Base-by-base conservation (phyloP, 2,329 filamentous ascomycete genomes). In the Didymella keratinophila region DNA sequence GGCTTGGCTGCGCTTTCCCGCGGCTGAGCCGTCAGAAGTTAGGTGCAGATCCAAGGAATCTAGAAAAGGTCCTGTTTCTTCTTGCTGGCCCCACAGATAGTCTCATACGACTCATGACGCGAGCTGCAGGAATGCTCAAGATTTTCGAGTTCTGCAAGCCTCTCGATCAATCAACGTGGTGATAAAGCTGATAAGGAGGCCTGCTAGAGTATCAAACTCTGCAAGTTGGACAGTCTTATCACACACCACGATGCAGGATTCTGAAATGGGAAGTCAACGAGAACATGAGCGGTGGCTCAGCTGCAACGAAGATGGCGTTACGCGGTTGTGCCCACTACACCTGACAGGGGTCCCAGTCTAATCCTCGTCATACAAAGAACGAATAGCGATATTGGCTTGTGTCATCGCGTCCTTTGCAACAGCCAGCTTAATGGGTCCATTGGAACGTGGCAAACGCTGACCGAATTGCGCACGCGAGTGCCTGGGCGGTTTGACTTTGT, bases 311-410 rank as follows among this genome's bases (percentile, higher is more conserved):
- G 10, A 41, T 42, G 58, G 50, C 45, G 56, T 36, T 36, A 37
- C 45, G 54, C 41, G 61, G 50, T 58, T 55, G 50, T 58, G 60
- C 66, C 60, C 64, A 62, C 63, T 65, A 57, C 64, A 56, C 32
- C 45, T 49, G 45, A 54, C 68, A 64, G 64, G 70, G 70, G 58
- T 67, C 60, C 32, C 53, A 36, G 45, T 47, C 58, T 62, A 56
- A 65, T 63, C 62, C 58, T 73, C 65, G 71, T 73, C 68, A 72
- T 74, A 49, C 59, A 56, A 51, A 60, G 52, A 63, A 62, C 60
- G 41, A 56, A 72, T 68, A 65, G 61, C 65, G 60, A 69, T 65
- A 66, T 67, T 68, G 63, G 55, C 56, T 67, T 67, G 64, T 71
- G 69, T 68, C 68, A 71, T 68, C 47, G 62, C 63, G 65, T 58